Base-by-base conservation (phyloP, 106 monocot species). In the Dendrobium huoshanense region DNA sequence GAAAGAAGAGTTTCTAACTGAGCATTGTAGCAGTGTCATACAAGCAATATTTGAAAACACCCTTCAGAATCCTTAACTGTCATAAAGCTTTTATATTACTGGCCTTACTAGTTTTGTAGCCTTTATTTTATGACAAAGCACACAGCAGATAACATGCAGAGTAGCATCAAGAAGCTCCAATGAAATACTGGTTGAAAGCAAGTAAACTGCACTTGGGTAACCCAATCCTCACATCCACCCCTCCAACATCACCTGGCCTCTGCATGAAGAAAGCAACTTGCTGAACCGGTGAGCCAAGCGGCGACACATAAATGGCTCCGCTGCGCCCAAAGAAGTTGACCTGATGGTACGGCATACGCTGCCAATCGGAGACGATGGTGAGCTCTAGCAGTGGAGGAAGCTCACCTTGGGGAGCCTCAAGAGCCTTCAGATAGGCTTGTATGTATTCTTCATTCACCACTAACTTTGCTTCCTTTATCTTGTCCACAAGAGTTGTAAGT, bases 261-360 rank as follows among this genome's bases (percentile, higher is more conserved):
- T 82, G 85, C 89, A 89, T 89, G 81, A 89, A 84, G 77, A 81
- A 89, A 0, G 77, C 86, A 17, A 74, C 89, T 79, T 84, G 86
- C 13, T 45, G 83, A 0, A 89, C 20, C 2, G 89, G 89, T 0
- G 89, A 22, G 0, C 76, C 79, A 49, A 89, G 43, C 7, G 89
- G 89, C 4, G 79, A 55, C 10, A 75, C 86, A 19, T 77, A 83
- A 10, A 27, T 29, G 9, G 86, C 81, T 1, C 13, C 42, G 0
- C 84, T 81, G 4, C 49, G 20, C 51, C 86, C 86, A 54, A 86
- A 61, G 61, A 61, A 86, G 33, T 89, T 78, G 22, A 89, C 77
- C 58, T 33, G 56, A 55, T 89, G 86, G 33, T 81, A 86, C 1
- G 89, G 89, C 8, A 76, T 89, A n/a, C 80, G 78, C 17, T 81